These are phyloP conservation scores for Coprinellus aureogranulatus DNA, from an alignment of 768 basidiomycete species.

Conservation along the genomic window DNA sequence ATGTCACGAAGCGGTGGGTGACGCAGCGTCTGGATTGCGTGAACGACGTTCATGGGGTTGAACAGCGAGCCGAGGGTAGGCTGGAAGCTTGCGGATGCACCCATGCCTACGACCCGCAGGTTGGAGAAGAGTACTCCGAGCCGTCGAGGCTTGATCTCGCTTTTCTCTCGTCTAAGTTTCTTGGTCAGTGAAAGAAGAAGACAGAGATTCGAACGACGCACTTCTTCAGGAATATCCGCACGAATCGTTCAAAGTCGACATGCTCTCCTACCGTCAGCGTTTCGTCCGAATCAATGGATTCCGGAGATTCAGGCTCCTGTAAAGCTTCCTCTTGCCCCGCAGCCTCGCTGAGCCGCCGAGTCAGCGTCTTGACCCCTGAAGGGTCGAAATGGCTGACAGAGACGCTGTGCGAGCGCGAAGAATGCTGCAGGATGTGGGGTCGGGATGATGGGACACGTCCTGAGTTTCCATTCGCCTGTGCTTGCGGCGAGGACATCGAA, in stretches of 20 bases:
- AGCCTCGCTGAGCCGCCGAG: conserved; percentile 32
- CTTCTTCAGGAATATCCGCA: conserved; percentile 32
- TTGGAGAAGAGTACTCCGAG: conserved; percentile 62
- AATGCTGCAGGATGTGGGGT: too few species aligned
- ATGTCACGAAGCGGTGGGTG: conserved; percentile 67
- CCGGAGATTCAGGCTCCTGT: conserved; percentile 15
- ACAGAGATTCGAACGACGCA: conserved; percentile 10
- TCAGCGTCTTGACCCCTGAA: conserved; percentile 41
- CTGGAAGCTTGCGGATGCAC: conserved; percentile 53
- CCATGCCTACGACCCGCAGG: conserved; percentile 59
- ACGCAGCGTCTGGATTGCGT: conserved; percentile 41
- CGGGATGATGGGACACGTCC: too few species aligned
- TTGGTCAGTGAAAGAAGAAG: conserved; percentile 12
- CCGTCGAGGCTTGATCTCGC: conserved; percentile 49
- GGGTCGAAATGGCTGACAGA: conserved; percentile 55
- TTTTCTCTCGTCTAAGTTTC: conserved; percentile 40
- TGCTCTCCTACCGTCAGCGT: conserved; percentile 24
- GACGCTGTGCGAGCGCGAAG: conserved; percentile 25
- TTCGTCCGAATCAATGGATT: conserved; percentile 14
- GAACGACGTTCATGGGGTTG: conserved; percentile 47
- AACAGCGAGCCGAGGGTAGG: conserved; percentile 62
- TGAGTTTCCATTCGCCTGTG: too few species aligned
- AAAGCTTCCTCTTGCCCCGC: conserved; percentile 13
- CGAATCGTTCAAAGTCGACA: conserved; percentile 37
- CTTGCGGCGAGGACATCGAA: too few species aligned